A percentile compares a stretch with the other conserved stretches of the same genome.
Conservation (phyloP, 2,329 filamentous ascomycete species). For the Orbilia javanica region DNA sequence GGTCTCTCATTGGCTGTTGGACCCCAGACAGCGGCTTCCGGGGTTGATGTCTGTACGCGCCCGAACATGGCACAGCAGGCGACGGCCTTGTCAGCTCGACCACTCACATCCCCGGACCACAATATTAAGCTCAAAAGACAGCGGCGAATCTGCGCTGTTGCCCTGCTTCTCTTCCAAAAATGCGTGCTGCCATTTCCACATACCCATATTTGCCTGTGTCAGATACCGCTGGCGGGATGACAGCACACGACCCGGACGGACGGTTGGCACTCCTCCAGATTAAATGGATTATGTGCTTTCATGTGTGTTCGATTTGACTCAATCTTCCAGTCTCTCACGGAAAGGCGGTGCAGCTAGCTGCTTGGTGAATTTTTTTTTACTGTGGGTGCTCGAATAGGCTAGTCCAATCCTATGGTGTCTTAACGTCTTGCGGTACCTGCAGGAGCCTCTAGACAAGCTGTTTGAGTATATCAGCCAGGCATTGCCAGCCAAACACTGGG, state of each 20-base stretch:
- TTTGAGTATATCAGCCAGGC: conserved; percentile 55
- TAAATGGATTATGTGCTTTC: conserved; percentile 1
- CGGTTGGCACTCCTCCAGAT: conserved; percentile 37
- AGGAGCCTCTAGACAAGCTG: conserved; percentile 38
- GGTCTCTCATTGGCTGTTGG: conserved; percentile 34
- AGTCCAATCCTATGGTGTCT: conserved; percentile 26
- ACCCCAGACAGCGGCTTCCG: conserved; percentile 52
- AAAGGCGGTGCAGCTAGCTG: conserved; percentile 40
- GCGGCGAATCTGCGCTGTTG: conserved; percentile 50
- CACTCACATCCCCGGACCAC: conserved; percentile 39
- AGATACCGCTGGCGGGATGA: conserved; percentile 54
- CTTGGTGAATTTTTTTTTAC: conserved; percentile 32
- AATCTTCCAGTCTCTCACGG: conserved; percentile 44
- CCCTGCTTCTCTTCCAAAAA: conserved; percentile 48
- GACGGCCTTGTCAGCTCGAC: conserved; percentile 26
- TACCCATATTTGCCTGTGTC: conserved; percentile 50
- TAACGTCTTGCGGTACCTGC: conserved; percentile 52
- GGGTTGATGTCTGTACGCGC: conserved; percentile 50
- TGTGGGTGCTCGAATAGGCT: conserved; percentile 41
- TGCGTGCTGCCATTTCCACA: conserved; percentile 44
- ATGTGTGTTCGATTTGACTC: conserved; percentile 30
- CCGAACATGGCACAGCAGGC: conserved; percentile 47
- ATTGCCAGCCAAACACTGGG: conserved; percentile 34
- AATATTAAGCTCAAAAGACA: conserved; percentile 29
- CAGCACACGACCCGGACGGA: conserved; percentile 29